Percentiles rank a stretch among this genome's conserved stretches.
phyloP scores from a whole-genome alignment of 306 rosid species.

The Lupinus albus region DNA sequence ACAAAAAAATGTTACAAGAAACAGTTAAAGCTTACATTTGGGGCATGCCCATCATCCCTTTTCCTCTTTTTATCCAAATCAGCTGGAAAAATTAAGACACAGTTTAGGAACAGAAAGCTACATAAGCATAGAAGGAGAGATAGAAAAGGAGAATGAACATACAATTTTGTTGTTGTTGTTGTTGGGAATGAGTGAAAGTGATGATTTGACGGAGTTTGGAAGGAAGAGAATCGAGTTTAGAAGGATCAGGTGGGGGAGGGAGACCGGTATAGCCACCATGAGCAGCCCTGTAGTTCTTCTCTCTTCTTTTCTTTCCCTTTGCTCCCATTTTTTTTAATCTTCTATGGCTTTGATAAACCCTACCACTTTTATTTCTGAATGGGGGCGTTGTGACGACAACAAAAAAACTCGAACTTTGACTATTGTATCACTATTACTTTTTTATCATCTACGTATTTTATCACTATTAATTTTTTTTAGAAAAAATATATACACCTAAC shows the following conservation, averaged over 20 bases:
- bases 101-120: slow-evolving; percentile 26
- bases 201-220: slow-evolving; percentile 74
- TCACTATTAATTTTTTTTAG: too few species aligned
- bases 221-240: slow-evolving; percentile 66
- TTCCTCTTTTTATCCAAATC: slow-evolving; percentile 33
- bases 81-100: slow-evolving; percentile 43
- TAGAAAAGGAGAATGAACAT: slow-evolving; percentile 41
- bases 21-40: slow-evolving; percentile 15
- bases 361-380: too few species aligned
- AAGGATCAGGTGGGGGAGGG: slow-evolving; percentile 81
- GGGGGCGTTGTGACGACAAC: too few species aligned
- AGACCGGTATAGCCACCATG: slow-evolving; percentile 75
- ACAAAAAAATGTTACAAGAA: not conserved
- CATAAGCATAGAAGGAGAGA: not conserved
- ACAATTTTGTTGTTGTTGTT: slow-evolving; percentile 14
- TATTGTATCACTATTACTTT: too few species aligned
- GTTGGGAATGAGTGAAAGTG: slow-evolving; percentile 48
- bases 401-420: too few species aligned
- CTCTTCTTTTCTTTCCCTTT: slow-evolving; percentile 74
- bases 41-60: slow-evolving; percentile 7
- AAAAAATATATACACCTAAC: too few species aligned
- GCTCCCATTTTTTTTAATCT: slow-evolving; percentile 59
- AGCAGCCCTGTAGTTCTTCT: slow-evolving; percentile 79
- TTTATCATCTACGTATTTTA: too few species aligned
- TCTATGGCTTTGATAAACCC: too few species aligned